Evolutionary conservation across 108 stramenopile genomes (phyloP), one percentile per base, ranked within the genome.

Genomic region (Nitzschia putrida): DNA sequence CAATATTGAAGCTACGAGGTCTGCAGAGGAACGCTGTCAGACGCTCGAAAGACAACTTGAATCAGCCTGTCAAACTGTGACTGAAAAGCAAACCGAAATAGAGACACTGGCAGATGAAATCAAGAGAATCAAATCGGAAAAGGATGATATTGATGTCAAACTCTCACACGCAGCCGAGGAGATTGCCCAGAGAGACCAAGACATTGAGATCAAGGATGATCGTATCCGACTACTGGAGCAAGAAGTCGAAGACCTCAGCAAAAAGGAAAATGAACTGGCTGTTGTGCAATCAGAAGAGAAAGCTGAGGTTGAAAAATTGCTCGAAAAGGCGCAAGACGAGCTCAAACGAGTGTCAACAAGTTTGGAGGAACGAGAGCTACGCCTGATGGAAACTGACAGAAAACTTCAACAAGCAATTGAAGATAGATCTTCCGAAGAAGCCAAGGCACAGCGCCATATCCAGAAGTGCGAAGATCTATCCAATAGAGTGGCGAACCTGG

Each of bases 181-280:
- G 41, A 79, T 69, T 6, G 23, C n/a, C 1, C 8, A 57, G 44
- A 60, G 64, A 50, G 42, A 58, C 34, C 12, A 57, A 52, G 66
- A 79, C 25, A 38, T 64, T n/a, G 25, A 49, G 0, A 9, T 7
- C 0, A 61, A 57, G 20, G 65, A 61, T 9, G 22, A 39, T 16
- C 50, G 49, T 1, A 64, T 79, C 61, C 7, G 37, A 9, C 16
- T 26, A 21, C 51, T 74, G 34, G 50, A 65, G 26, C 42, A 29
- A 7, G 57, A 66, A 50, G 41, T 74, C 22, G 44, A 67, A 24
- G 25, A 10, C 14, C 40, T 66, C 13, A 55, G 41, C 14, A 38
- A 34, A n/a, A 51, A 52, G 2, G 51, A 60, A 22, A 7, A 24
- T n/a, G 52, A 53, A 50, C 11, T 24, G 21, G 49, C 47, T 0